Evolutionary conservation across 2,329 filamentous ascomycete genomes (phyloP).

Genomic region (Scedosporium apiospermum): DNA sequence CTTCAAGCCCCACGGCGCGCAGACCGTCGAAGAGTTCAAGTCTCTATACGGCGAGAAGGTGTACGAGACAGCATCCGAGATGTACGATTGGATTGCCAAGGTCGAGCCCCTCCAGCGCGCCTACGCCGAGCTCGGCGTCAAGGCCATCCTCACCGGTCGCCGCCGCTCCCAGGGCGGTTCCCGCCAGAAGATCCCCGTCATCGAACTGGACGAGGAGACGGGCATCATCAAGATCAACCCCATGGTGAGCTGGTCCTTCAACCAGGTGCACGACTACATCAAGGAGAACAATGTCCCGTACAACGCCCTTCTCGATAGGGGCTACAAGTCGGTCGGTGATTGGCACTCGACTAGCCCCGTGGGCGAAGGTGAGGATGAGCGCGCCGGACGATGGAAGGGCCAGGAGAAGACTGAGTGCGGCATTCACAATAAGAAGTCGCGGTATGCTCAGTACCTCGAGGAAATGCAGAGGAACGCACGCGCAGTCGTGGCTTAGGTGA

Average conservation of each 20-base stretch:
- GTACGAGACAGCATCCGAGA: conserved; percentile 77
- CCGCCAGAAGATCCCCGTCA: conserved; percentile 79
- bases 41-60: conserved; percentile 70
- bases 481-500: neutral
- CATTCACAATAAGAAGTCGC: conserved; percentile 95
- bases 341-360: conserved; percentile 96
- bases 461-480: conserved; percentile 57
- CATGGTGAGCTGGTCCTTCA: conserved; percentile 86
- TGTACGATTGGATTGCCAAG: conserved; percentile 96
- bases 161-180: conserved; percentile 88
- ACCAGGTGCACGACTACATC: conserved; percentile 82
- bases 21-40: conserved; percentile 69
- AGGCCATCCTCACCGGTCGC: conserved; percentile 85
- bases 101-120: conserved; percentile 92
- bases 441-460: conserved; percentile 73
- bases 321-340: conserved; percentile 98
- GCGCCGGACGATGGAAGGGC: conserved; percentile 94
- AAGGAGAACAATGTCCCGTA: conserved; percentile 82
- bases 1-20: conserved; percentile 74
- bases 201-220: conserved; percentile 81
- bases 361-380: conserved; percentile 85
- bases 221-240: conserved; percentile 97
- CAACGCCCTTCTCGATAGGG: conserved; percentile 79
- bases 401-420: conserved; percentile 94
- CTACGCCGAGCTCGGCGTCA: conserved; percentile 77